Conservation (phyloP, 1,284 basidiomycete species). For the Pholiota adiposa region DNA sequence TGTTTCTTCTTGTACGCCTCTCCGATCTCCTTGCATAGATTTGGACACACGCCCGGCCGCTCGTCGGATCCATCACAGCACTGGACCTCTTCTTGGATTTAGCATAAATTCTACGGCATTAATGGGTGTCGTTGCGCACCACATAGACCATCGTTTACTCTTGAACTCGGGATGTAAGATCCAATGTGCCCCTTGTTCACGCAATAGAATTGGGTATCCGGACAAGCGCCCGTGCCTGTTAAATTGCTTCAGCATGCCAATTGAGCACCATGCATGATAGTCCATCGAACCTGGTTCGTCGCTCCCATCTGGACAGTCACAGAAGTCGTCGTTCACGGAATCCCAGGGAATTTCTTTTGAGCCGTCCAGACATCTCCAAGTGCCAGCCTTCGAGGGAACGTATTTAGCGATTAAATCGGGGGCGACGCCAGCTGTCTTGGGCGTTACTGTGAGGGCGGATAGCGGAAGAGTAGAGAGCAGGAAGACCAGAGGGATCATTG, state of each 20-base stretch:
- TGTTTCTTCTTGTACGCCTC: conserved; percentile 67
- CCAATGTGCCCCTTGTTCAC: conserved; percentile 90
- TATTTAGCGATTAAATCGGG: conserved; percentile 54
- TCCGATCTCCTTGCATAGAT: conserved; percentile 82
- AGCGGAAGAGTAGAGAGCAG: conserved; percentile 43
- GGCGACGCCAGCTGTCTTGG: conserved; percentile 54
- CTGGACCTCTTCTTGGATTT: conserved; percentile 68
- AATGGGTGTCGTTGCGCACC: conserved; percentile 54
- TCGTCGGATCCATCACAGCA: conserved; percentile 99
- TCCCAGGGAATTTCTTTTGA: conserved; percentile 74
- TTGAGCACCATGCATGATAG: background rate
- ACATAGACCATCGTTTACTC: conserved; percentile 96
- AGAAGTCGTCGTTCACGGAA: conserved; percentile 93
- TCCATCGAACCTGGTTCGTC: conserved; percentile 81
- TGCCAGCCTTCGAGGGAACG: conserved; percentile 46
- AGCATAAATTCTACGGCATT: background rate
- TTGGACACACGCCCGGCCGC: conserved; percentile 74
- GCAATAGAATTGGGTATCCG: conserved; percentile 84
- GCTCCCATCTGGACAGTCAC: conserved; percentile 91
- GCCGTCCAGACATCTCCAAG: conserved; percentile 77
- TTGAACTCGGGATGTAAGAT: conserved; percentile 73
- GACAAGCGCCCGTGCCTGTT: conserved; percentile 87
- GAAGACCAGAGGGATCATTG: conserved; percentile 53
- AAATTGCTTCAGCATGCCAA: conserved; percentile 1
- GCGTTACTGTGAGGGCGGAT: conserved; percentile 39